phyloP scores from a whole-genome alignment of 345 rosid genomes.

The Camelina hispida region DNA sequence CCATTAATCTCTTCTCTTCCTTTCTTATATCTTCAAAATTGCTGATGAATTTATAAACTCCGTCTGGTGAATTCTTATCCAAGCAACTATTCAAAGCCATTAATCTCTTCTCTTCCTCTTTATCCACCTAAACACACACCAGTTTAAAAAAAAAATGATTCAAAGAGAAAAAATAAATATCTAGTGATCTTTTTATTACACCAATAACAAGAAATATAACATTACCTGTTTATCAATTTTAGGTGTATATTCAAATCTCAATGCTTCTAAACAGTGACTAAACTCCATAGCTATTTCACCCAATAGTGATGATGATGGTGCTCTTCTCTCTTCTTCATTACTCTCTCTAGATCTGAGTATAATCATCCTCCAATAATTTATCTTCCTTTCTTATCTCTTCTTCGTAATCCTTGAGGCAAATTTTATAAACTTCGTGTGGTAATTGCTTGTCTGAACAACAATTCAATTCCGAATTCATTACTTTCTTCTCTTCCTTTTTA shows the following conservation, averaged over 20 bases:
- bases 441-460: conserved; percentile 11
- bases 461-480: background rate
- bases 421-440: conserved; percentile 29
- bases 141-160: too few species aligned
- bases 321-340: conserved; percentile 36
- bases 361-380: conserved; percentile 29
- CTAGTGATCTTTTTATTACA: too few species aligned
- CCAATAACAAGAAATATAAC: too few species aligned
- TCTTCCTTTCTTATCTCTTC: background rate
- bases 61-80: conserved; percentile 11
- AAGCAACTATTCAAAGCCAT: background rate
- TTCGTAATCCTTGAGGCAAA: conserved; percentile 28
- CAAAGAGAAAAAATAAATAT: too few species aligned
- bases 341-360: conserved; percentile 40
- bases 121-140: too few species aligned
- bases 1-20: conserved; percentile 34
- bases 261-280: too few species aligned
- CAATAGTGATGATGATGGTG: conserved; percentile 10
- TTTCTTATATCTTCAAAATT: conserved; percentile 27
- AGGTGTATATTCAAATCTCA: too few species aligned
- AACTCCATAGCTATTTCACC: too few species aligned
- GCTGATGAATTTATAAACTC: conserved; percentile 28
- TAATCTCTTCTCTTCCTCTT: too few species aligned
- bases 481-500: conserved; percentile 38
- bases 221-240: too few species aligned